A percentile compares a stretch with the other conserved stretches of the same genome.
These are phyloP conservation scores for Penicillium rolfsii DNA, from an alignment of 2,329 filamentous ascomycete genomes.

Conservation along the genomic window DNA sequence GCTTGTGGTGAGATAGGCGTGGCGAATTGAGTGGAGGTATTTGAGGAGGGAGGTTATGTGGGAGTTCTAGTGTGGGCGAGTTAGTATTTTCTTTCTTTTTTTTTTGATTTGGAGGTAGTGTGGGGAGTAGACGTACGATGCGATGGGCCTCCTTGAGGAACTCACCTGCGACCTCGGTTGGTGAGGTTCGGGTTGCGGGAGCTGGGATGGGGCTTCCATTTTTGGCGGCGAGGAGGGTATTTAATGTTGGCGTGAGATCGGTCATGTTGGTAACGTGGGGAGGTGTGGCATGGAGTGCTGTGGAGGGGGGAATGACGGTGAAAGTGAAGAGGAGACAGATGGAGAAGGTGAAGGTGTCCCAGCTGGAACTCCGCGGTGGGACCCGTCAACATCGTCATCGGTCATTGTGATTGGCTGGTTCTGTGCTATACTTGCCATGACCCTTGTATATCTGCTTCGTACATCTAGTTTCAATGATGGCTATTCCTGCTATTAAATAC, in stretches of 20 bases:
- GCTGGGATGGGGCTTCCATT: slow-evolving; percentile 42
- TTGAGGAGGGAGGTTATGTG: slow-evolving; percentile 79
- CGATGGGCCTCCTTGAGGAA: slow-evolving; percentile 93
- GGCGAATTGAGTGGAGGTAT: slow-evolving; percentile 81
- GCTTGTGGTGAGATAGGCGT: slow-evolving; percentile 85
- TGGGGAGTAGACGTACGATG: slow-evolving; percentile 62
- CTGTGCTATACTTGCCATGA: not conserved
- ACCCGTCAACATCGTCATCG: slow-evolving; percentile 22
- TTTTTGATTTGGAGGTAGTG: not conserved
- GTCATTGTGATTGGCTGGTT: slow-evolving; percentile 21
- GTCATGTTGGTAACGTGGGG: slow-evolving; percentile 39
- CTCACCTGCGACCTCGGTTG: slow-evolving; percentile 64
- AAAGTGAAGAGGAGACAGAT: slow-evolving; percentile 10
- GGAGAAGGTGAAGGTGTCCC: slow-evolving; percentile 11
- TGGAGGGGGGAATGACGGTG: not conserved
- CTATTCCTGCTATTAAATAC: not conserved
- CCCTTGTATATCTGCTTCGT: not conserved
- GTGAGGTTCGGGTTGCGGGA: slow-evolving; percentile 23
- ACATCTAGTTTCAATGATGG: not conserved
- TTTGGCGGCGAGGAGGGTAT: slow-evolving; percentile 38
- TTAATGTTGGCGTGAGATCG: slow-evolving; percentile 45
- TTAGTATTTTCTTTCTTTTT: not conserved
- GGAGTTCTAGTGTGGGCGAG: slow-evolving; percentile 63
- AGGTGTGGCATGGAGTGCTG: slow-evolving; percentile 1
- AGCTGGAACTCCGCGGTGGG: slow-evolving; percentile 14